Percentiles rank a stretch among this genome's conserved stretches.
phyloP scores from a whole-genome alignment of 225 moss, liverwort and hornwort species.

The Asterella californica region DNA sequence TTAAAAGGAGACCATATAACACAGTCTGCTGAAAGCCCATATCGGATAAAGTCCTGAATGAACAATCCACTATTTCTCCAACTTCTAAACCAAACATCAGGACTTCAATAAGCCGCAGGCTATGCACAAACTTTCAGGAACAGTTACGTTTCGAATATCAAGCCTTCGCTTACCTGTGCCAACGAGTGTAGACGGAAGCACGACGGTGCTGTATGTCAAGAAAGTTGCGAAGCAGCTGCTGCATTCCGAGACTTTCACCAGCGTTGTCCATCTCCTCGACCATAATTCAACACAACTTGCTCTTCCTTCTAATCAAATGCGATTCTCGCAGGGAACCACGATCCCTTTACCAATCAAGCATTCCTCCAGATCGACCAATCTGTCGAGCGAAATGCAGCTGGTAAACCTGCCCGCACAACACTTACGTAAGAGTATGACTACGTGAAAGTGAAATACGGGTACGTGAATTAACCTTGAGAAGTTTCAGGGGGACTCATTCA shows the following conservation, averaged over 20 bases:
- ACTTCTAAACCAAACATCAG: background rate
- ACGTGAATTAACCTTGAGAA: no score
- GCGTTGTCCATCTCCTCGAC: background rate
- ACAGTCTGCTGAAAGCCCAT: background rate
- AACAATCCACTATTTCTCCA: background rate
- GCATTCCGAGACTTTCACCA: background rate
- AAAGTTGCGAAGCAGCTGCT: constrained; percentile 37
- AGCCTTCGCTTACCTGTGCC: constrained; percentile 28
- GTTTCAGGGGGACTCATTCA: no score
- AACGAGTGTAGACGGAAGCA: constrained; percentile 34
- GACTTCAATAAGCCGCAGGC: background rate
- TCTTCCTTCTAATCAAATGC: background rate
- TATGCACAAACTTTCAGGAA: background rate
- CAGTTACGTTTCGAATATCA: background rate
- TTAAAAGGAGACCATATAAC: background rate
- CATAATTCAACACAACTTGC: background rate
- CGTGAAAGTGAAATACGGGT: no score
- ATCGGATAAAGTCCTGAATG: background rate
- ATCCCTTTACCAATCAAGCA: background rate
- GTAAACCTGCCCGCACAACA: no score
- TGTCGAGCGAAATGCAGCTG: no score
- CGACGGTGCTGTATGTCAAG: constrained; percentile 38
- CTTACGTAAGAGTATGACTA: no score
- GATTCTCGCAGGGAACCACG: background rate
- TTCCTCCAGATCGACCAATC: background rate